Evolutionary conservation across 2,329 filamentous ascomycete species (phyloP), one percentile per base, ranked within the genome.

Genomic region (Fusarium goolgardi): DNA sequence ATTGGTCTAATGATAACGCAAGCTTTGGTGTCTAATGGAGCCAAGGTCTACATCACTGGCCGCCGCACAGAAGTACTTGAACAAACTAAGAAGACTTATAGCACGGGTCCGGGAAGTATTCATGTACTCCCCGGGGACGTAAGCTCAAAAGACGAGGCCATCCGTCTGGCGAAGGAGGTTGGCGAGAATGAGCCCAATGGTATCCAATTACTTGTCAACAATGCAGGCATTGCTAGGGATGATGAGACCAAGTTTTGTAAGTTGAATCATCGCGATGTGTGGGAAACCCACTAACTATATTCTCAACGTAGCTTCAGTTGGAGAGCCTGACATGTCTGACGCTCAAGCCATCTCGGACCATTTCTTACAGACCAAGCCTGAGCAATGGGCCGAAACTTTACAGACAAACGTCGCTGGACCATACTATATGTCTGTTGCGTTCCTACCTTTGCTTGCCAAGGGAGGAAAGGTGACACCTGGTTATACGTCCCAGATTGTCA

Each of bases 221-320:
- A 62, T 2, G 59, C 59, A 0, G 59, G 57, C 1, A 62, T 62
- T 16, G 59, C 57, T 0, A 31, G 57, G 2, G 57, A 62, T 8
- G 57, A 55, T 0, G 43, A 62, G 0, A 62, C 59, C 3, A 62
- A 43, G 3, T 62, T 62, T 6, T 62, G 59, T 62, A n/a, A 13
- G 58, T 35, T 3, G 0, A 1, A 1, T 1, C 0, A 2, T 8
- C 1, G 0, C 0, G 2, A 3, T 4, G 0, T 2, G 2, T 0
- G 3, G 1, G 6, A 6, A 7, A 12, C 1, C 0, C 20, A 4
- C 20, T 61, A 1, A 61, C 2, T 0, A 15, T 2, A 1, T 2
- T 1, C 9, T 1, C 13, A 2, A 23, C 2, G 2, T 6, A 62
- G 59, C 59, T 2, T 37, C 41, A 0, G 59, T 2, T 1, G 59